Evolutionary conservation across 495 filamentous ascomycete genomes (phyloP), one percentile per base, ranked within the genome.

Genomic region (Acidomyces sp.): DNA sequence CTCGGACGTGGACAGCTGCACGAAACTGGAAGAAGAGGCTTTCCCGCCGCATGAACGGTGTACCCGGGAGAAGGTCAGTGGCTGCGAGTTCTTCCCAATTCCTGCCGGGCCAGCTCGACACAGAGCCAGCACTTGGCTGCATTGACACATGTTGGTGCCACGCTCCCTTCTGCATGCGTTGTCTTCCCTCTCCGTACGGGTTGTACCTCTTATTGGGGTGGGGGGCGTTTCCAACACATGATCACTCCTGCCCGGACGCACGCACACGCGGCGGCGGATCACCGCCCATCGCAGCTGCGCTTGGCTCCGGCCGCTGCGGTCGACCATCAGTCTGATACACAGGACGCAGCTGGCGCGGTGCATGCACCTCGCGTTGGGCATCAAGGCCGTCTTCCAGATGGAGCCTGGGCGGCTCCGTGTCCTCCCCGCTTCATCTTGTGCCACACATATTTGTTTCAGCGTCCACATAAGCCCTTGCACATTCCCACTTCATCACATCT

Each of bases 1-100:
- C 32, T 75, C 75, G 0, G 82, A 93, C 54, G 62, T 85, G 9
- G 82, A 90, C 0, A 75, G 80, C 16, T 88, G 82, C 57, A 62
- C 85, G 19, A 64, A 63, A 11, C 69, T 95, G 24, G 87, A 95
- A 59, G 73, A 77, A 34, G 72, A 69, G 0, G 73, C 79, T 2
- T 93, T 94, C 51, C 69, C 75, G 0, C 64, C 82, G 45, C 61
- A 67, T 4, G 78, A 93, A 59, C 69, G 83, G 26, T 80, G 78
- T 46, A 71, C 80, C 13, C 68, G 65, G 54, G 85, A 92, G 48
- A 93, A 94, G 75, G 86, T 83, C 66, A 45, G 67, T 42, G 19
- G 12, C 2, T 35, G 3, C 17, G 3, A 12, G 28, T 34, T 15
- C 17, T 32, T 12, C n/a, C 6, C 11, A 15, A 11, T 34, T n/a